phyloP scores from a whole-genome alignment of 1,284 basidiomycete species.

The Kwoniella shivajii region DNA sequence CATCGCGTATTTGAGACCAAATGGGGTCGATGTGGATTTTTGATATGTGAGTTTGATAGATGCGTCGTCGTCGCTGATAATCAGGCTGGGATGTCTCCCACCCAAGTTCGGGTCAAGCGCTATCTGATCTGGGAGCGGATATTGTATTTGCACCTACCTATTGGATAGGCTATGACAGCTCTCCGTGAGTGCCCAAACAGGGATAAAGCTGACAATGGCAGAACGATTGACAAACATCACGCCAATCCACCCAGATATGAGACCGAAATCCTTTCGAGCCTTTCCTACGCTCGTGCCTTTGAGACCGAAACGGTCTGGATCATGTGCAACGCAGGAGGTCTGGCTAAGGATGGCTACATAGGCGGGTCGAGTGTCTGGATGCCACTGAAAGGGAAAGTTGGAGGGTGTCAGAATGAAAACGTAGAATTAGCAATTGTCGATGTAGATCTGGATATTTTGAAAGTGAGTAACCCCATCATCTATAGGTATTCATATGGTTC shows the following conservation, averaged over 20 bases:
- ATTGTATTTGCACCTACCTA: conserved; percentile 46
- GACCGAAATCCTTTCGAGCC: conserved; percentile 23
- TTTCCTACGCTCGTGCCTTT: conserved; percentile 33
- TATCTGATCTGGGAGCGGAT: conserved; percentile 35
- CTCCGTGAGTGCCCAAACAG: conserved; percentile 37
- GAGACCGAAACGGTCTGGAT: conserved; percentile 42
- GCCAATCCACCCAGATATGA: conserved; percentile 32
- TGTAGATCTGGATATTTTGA: conserved; percentile 30
- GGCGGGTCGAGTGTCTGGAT: conserved; percentile 39
- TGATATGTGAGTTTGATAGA: conserved; percentile 33
- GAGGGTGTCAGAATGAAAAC: conserved; percentile 11
- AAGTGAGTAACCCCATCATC: too few relatives aligned
- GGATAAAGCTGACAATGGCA: neutral
- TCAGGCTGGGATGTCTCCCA: conserved; percentile 48
- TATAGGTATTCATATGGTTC: too few relatives aligned
- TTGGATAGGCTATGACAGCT: conserved; percentile 41
- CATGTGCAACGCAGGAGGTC: conserved; percentile 43
- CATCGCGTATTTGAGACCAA: conserved; percentile 37
- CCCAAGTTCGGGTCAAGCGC: conserved; percentile 24
- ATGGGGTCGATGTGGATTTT: conserved; percentile 41
- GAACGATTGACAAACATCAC: conserved; percentile 9
- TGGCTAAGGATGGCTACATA: conserved; percentile 31
- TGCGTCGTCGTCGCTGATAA: neutral
- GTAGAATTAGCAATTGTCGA: conserved; percentile 26
- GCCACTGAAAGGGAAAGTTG: conserved; percentile 33